Conservation (phyloP, 352 stramenopile species). For the Pythium folliculosum region DNA sequence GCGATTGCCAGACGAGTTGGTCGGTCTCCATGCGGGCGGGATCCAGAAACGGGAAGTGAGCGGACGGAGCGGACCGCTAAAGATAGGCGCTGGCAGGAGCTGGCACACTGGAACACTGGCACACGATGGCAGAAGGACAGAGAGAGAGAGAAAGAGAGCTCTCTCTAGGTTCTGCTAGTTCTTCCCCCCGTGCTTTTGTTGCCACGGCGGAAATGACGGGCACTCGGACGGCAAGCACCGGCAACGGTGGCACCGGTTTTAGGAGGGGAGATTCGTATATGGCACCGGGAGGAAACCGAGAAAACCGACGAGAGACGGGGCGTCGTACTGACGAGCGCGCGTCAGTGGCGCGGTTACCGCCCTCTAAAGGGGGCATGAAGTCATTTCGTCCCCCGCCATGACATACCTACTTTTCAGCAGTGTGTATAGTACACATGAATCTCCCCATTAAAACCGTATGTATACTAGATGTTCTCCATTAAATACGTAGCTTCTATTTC, state of each 20-base stretch:
- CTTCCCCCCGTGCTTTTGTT: background rate
- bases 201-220: background rate
- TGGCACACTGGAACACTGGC: too few species aligned
- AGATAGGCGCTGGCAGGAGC: too few species aligned
- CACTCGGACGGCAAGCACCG: background rate
- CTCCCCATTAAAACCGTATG: conserved; percentile 16
- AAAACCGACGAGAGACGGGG: conserved; percentile 25
- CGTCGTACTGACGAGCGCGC: conserved; percentile 6
- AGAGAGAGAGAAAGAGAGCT: background rate
- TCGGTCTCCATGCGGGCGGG: conserved; percentile 23
- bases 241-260: conserved; percentile 14
- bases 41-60: background rate
- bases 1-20: conserved; percentile 37
- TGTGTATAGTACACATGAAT: background rate
- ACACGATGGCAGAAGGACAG: background rate
- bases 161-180: background rate
- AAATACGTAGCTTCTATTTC: background rate
- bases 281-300: background rate
- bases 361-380: conserved; percentile 18
- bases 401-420: background rate
- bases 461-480: too few species aligned
- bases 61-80: too few species aligned
- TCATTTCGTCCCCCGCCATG: conserved; percentile 10
- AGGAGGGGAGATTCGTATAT: conserved; percentile 6
- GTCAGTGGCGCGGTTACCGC: conserved; percentile 11